A percentile compares a stretch with the other conserved stretches of the same genome.
Conservation (phyloP, 371 early-diverging fungal species). For the Cokeromyces recurvatus region DNA sequence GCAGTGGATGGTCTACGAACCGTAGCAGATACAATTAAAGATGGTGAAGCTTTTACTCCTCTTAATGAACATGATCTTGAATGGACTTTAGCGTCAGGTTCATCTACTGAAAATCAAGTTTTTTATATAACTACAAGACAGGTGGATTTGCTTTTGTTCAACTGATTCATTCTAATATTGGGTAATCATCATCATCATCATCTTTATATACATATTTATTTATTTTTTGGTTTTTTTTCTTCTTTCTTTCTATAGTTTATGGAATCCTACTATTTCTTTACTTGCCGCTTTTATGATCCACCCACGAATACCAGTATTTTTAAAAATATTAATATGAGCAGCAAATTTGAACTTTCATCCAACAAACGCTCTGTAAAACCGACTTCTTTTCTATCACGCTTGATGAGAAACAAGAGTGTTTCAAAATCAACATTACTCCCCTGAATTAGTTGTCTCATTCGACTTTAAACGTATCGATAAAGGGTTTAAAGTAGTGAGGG, state of each 20-base stretch:
- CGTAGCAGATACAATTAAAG: conserved; percentile 51
- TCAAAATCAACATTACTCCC: conserved; percentile 53
- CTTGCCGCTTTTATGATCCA: conserved; percentile 69
- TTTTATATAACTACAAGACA: conserved; percentile 71
- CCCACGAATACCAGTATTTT: conserved; percentile 59
- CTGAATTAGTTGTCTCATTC: conserved; percentile 62
- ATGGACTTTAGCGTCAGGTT: conserved; percentile 69
- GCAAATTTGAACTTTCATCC: conserved; percentile 55
- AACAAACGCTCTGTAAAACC: conserved; percentile 71
- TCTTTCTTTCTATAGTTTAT: conserved; percentile 29
- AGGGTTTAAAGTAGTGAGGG: conserved; percentile 81
- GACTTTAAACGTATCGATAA: conserved; percentile 63
- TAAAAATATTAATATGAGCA: conserved; percentile 65
- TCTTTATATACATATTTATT: no score
- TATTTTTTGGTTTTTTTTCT: no score
- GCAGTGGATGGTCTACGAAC: conserved; percentile 39
- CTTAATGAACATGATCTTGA: conserved; percentile 64
- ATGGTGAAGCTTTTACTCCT: conserved; percentile 55
- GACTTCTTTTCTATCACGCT: conserved; percentile 62
- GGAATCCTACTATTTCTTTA: conserved; percentile 73
- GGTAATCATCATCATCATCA: no score
- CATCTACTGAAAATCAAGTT: conserved; percentile 87
- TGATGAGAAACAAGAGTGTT: conserved; percentile 45
- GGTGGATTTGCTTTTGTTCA: conserved; percentile 80
- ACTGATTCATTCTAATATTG: conserved; percentile 82